Base-by-base conservation (phyloP, 495 filamentous ascomycete genomes). In the Penicillium soppii region DNA sequence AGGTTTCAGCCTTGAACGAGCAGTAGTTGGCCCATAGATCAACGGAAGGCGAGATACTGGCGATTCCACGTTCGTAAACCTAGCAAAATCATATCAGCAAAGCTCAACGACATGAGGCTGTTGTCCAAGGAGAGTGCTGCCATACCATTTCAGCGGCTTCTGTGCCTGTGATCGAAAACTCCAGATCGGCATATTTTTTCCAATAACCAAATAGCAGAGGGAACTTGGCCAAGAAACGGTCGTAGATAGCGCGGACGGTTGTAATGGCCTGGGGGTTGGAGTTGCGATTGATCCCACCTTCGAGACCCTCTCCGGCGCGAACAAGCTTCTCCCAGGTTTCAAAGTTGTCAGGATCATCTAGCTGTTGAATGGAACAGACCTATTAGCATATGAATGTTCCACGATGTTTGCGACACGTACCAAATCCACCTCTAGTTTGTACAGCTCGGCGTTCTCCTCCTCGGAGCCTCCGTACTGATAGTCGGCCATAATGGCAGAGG, bases 131-230 rank as follows among this genome's bases (percentile, higher is more conserved):
- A 36, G 44, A 5, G 8, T 22, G 41, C 1, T 16, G 23, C 22
- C 43, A 30, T 79, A 97, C 94, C 89, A 97, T 94, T 65, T 99
- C 94, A 48, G 94, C 95, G 23, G 95, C 91, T 73, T 99, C 94
- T 1, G 95, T 96, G 21, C 94, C 94, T 5, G 90, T 90, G 56
- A 97, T 96, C 13, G 89, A 89, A 70, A 99, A 99, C 63, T 99
- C 94, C 20, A 96, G 72, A 64, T 97, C 94, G 58, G 94, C 94
- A 83, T 99, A 98, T 69, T 96, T 97, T 75, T 97, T 97, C 94
- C 94, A 99, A 71, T 97, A 99, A 35, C 92, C 94, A 65, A 97
- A 99, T 2, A 97, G 82, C 20, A 97, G 78, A 1, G 94, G 94
- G 61, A 97, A 99, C 65, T 95, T 96, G 46, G 90, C 86, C 7